Conservation (phyloP, 139 green algal species). For the Yamagishiella unicocca region DNA sequence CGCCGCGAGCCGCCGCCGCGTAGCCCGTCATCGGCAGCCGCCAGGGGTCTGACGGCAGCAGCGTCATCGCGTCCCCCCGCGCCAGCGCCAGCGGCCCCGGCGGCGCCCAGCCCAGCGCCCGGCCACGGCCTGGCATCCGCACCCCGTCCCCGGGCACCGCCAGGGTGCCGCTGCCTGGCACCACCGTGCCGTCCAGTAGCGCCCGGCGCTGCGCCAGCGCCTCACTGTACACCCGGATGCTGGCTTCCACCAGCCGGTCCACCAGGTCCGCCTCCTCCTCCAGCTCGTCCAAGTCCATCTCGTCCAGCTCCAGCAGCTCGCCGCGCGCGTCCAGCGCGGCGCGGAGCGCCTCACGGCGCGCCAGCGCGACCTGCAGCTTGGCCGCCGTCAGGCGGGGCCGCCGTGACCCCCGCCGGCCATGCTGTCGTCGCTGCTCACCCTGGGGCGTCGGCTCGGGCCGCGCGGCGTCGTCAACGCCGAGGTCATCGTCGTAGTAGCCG, state of each 20-base stretch:
- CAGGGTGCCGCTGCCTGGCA: background rate
- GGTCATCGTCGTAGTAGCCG: background rate
- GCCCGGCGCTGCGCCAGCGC: background rate
- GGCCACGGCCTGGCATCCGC: conserved; percentile 5
- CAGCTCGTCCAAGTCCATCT: conserved; percentile 51
- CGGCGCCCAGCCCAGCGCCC: conserved; percentile 19
- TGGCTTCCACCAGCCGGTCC: conserved; percentile 41
- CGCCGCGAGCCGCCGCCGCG: background rate
- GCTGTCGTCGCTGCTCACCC: background rate
- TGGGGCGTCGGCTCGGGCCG: background rate
- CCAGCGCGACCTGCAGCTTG: conserved; percentile 40
- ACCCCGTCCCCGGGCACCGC: conserved; percentile 11
- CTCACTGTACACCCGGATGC: conserved; percentile 31
- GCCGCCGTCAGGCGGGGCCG: conserved; percentile 18
- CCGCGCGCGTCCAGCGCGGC: background rate
- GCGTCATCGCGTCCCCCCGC: background rate
- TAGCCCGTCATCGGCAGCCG: conserved; percentile 8
- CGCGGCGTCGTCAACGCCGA: background rate
- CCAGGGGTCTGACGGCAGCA: conserved; percentile 23
- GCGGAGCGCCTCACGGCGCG: conserved; percentile 15
- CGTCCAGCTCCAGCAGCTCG: conserved; percentile 42
- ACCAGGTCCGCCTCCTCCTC: conserved; percentile 45
- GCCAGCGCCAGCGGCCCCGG: conserved; percentile 18
- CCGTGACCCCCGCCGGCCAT: background rate
- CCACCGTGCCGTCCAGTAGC: background rate